Evolutionary conservation across 768 basidiomycete species (phyloP).

Genomic region (Xerocomellus dryophilus): DNA sequence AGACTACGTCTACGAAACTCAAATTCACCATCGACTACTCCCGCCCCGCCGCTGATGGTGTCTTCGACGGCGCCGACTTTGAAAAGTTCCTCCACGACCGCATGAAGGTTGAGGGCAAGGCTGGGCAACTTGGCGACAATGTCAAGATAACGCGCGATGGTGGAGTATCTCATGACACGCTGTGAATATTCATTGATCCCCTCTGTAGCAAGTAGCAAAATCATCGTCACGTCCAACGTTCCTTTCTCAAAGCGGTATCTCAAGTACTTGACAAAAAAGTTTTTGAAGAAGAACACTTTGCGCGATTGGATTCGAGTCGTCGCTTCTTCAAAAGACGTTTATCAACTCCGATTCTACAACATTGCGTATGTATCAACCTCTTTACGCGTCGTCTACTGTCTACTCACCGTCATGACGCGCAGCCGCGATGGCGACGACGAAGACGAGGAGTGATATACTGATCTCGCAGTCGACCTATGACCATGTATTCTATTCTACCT

Average conservation of each 20-base stretch:
- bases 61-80: slow-evolving; percentile 62
- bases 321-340: slow-evolving; percentile 88
- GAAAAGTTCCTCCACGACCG: slow-evolving; percentile 93
- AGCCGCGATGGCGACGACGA: slow-evolving; percentile 55
- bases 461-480: neutral
- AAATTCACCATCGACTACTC: slow-evolving; percentile 88
- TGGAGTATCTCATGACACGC: slow-evolving; percentile 32
- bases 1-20: slow-evolving; percentile 55
- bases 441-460: slow-evolving; percentile 41
- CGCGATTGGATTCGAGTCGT: slow-evolving; percentile 99
- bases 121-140: slow-evolving; percentile 86
- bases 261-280: slow-evolving; percentile 99
- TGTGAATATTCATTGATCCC: slow-evolving; percentile 1
- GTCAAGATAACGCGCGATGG: slow-evolving; percentile 87
- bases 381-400: neutral
- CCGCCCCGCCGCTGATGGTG: slow-evolving; percentile 64
- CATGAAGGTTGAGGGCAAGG: slow-evolving; percentile 90
- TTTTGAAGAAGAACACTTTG: slow-evolving; percentile 95
- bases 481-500: slow-evolving; percentile 2
- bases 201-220: slow-evolving; percentile 65
- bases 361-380: slow-evolving; percentile 58
- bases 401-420: neutral
- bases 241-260: slow-evolving; percentile 96
- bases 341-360: slow-evolving; percentile 94
- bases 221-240: slow-evolving; percentile 82